Evolutionary conservation across 768 basidiomycete genomes (phyloP), one percentile per base, ranked within the genome.

Genomic region (Suillus luteus): DNA sequence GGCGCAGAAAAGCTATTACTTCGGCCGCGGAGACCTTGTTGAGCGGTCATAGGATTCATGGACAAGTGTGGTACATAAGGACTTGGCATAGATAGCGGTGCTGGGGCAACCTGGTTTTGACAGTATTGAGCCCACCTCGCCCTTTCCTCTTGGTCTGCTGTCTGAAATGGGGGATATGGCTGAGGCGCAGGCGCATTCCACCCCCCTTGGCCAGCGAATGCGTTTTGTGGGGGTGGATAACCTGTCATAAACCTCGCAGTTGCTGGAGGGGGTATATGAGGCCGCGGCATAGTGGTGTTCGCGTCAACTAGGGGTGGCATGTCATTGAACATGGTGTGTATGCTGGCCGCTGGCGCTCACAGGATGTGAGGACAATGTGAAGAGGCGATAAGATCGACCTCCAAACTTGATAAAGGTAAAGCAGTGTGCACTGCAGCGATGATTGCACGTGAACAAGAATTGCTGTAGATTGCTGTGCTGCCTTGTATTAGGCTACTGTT

Each of bases 61-160:
- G 64, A 5, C 19, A 63, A 62, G 22, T 76, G 73, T 14, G 75
- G 71, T 62, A 75, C 65, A 65, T 75, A 75, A 14, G 75, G 75
- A 27, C 75, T 75, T 5, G 75, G 74, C 14, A 61, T 67, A 27
- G 69, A 65, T 64, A 35, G 67, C 9, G 60, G 72, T 19, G 5
- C 11, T 22, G 44, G 68, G 63, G 70, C 64, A 49, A 52, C 48
- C 27, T 61, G 14, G 8, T 63, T 11, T 5, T 61, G 44, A 3
- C 59, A 14, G 44, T 66, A 33, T n/a, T 41, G 65, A 12, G 5
- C 44, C 68, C 68, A 66, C 22, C 33, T 22, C 31, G 59, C 15
- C 22, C n/a, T 63, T 7, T 65, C 65, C 27, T 68, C 41, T 49
- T 37, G 65, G 31, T 24, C 19, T 49, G 57, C 33, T 27, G 64